phyloP scores from a whole-genome alignment of 2,329 filamentous ascomycete genomes.

The Chrysosporium queenslandicum region DNA sequence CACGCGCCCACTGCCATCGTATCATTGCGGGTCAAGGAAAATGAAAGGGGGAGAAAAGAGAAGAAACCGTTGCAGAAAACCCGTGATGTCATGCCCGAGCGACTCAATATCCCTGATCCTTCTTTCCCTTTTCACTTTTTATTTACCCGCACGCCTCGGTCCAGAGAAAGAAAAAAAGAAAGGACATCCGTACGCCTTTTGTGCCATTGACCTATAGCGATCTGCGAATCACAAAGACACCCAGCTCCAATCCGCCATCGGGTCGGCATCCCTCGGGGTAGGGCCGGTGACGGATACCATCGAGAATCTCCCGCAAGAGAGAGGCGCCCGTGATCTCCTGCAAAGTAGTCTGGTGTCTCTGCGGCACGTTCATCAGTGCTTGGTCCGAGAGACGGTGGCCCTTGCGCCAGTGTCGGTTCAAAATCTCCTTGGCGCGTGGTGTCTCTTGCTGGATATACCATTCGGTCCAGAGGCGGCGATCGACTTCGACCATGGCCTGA shows the following conservation, averaged over 20 bases:
- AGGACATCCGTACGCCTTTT: not conserved
- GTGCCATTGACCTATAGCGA: slow-evolving; percentile 18
- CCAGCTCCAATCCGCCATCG: slow-evolving; percentile 38
- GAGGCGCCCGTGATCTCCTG: slow-evolving; percentile 43
- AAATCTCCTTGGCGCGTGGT: slow-evolving; percentile 45
- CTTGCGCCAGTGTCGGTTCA: slow-evolving; percentile 36
- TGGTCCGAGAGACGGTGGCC: slow-evolving; percentile 27
- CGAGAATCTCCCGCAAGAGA: slow-evolving; percentile 49
- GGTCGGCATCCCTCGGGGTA: slow-evolving; percentile 39
- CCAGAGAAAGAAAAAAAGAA: not conserved
- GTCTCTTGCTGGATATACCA: slow-evolving; percentile 59
- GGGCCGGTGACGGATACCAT: slow-evolving; percentile 46
- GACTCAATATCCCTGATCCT: not conserved
- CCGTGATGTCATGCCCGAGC: no score
- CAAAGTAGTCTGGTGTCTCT: slow-evolving; percentile 26
- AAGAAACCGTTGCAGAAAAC: not conserved
- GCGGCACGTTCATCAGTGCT: slow-evolving; percentile 22
- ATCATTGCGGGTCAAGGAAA: no score
- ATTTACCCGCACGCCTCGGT: not conserved
- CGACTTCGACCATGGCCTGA: slow-evolving; percentile 42
- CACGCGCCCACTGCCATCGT: no score
- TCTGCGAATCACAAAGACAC: slow-evolving; percentile 42
- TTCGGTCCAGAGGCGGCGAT: slow-evolving; percentile 49
- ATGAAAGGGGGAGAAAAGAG: not conserved
- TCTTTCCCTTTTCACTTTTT: not conserved